phyloP scores from a whole-genome alignment of 2,329 filamentous ascomycete species.

The Alternaria gaisen region DNA sequence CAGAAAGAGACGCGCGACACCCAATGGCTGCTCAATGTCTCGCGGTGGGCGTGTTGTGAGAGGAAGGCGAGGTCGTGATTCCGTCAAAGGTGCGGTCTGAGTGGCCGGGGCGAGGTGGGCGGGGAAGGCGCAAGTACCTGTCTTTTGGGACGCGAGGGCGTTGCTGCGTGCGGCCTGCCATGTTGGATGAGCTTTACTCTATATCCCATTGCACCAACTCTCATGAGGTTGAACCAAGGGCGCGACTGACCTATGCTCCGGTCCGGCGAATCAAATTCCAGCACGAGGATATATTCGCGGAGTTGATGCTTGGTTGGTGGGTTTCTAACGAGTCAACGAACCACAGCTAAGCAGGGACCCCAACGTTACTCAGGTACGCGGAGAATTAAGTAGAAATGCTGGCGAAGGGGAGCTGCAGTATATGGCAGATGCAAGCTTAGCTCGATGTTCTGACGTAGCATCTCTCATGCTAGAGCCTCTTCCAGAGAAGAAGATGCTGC shows the following conservation, averaged over 20 bases:
- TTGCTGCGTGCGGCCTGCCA: slow-evolving; percentile 21
- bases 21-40: slow-evolving; percentile 38
- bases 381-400: neutral
- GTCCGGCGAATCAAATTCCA: slow-evolving; percentile 26
- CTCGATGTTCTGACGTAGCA: neutral
- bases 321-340: slow-evolving; percentile 26
- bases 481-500: slow-evolving; percentile 4
- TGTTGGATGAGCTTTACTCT: slow-evolving; percentile 21
- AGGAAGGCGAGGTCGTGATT: slow-evolving; percentile 44
- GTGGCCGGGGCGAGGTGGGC: slow-evolving; percentile 41
- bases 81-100: slow-evolving; percentile 44
- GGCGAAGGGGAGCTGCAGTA: slow-evolving; percentile 8
- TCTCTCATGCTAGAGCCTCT: slow-evolving; percentile 3
- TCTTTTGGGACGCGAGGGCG: slow-evolving; percentile 9
- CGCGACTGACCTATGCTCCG: slow-evolving; percentile 25
- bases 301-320: slow-evolving; percentile 30
- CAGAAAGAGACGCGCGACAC: slow-evolving; percentile 27
- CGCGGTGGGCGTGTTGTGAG: slow-evolving; percentile 39
- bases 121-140: slow-evolving; percentile 22
- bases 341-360: slow-evolving; percentile 28
- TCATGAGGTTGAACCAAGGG: slow-evolving; percentile 10
- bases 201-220: slow-evolving; percentile 11
- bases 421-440: neutral
- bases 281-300: slow-evolving; percentile 21
- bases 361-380: slow-evolving; percentile 24